Evolutionary conservation across 768 basidiomycete species (phyloP).

Genomic region (Leccinellum albellum): DNA sequence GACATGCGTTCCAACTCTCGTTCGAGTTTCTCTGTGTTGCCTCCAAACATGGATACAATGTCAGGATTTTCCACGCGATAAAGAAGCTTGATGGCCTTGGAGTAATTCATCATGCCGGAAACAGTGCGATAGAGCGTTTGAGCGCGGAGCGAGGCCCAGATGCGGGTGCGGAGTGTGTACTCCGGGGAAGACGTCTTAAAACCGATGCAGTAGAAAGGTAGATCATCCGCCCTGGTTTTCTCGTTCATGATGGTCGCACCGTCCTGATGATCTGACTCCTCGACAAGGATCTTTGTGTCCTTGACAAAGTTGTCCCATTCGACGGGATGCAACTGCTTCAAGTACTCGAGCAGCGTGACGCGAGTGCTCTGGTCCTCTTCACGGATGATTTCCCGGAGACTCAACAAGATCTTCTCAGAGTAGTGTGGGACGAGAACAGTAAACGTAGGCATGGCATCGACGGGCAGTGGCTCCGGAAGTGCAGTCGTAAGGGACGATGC

Average conservation of each 20-base stretch:
- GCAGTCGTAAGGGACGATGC: conserved; percentile 95
- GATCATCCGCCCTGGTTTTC: conserved; percentile 83
- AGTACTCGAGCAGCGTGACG: conserved; percentile 94
- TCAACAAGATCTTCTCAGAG: conserved; percentile 96
- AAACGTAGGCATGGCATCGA: conserved; percentile 99
- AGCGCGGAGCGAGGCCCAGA: conserved; percentile 97
- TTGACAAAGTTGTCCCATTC: conserved; percentile 99
- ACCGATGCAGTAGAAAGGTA: conserved; percentile 98
- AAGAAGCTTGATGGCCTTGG: conserved; percentile 97
- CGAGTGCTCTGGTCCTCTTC: conserved; percentile 97
- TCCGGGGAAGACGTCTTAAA: conserved; percentile 99
- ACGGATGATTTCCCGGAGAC: conserved; percentile 95
- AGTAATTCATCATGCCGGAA: conserved; percentile 99
- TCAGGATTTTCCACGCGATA: conserved; percentile 99
- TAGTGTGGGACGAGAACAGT: conserved; percentile 99
- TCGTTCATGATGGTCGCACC: conserved; percentile 59
- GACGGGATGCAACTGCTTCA: conserved; percentile 96
- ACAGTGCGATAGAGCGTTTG: conserved; percentile 98
- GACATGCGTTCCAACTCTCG: conserved; percentile 96
- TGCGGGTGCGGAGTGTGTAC: conserved; percentile 96
- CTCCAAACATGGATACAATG: conserved; percentile 92
- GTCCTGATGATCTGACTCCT: conserved; percentile 67
- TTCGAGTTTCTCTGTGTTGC: conserved; percentile 94
- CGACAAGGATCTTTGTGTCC: conserved; percentile 97
- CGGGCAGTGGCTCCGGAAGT: conserved; percentile 90